Base-by-base conservation (phyloP, 352 stramenopile genomes). In the Phytophthora parvispora region DNA sequence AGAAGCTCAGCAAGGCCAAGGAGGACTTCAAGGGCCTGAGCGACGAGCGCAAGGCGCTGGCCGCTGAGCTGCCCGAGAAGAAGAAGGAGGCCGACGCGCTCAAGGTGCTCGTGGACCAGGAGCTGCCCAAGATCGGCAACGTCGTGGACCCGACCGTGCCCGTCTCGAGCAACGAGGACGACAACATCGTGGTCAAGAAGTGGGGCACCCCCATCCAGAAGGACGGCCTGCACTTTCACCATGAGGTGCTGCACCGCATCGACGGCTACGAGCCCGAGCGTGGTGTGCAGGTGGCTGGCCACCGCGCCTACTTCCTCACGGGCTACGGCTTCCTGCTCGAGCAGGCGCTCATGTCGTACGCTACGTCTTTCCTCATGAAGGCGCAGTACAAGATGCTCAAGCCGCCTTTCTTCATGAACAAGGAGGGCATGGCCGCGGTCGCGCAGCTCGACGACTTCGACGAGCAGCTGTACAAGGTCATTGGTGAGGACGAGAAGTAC, bases 361-460 rank as follows among this genome's bases (percentile, higher is more conserved):
- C 94, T 32, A 97, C 99, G 82, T 77, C 97, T 55, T 99, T 99
- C 80, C 86, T 99, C 56, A 89, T 95, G 67, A 91, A 93, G 68
- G 86, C 90, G 27, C 89, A 97, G 55, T 99, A 99, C 86, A 98
- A 98, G 69, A 95, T 99, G 63, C 77, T 99, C 28, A 99, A 99
- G 89, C 98, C 98, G 27, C 98, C 98, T 49, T 99, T 98, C 84
- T 99, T 99, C 71, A 99, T 99, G 97, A 99, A 99, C 80, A 99
- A 99, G 91, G 97, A 99, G 20, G 77, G 95, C 29, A 99, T 99
- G 98, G 91, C 95, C 50, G 92, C 91, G 16, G 98, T 99, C 49
- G 98, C 98, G 28, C 98, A 99, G 81, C 89, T 99, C 40, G 97
- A 99, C 63, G 97, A 99, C 74, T 99, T 99, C 80, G 98, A 99